Base-by-base conservation (phyloP, 768 basidiomycete species). In the Tylopilus rubrobrunneus region DNA sequence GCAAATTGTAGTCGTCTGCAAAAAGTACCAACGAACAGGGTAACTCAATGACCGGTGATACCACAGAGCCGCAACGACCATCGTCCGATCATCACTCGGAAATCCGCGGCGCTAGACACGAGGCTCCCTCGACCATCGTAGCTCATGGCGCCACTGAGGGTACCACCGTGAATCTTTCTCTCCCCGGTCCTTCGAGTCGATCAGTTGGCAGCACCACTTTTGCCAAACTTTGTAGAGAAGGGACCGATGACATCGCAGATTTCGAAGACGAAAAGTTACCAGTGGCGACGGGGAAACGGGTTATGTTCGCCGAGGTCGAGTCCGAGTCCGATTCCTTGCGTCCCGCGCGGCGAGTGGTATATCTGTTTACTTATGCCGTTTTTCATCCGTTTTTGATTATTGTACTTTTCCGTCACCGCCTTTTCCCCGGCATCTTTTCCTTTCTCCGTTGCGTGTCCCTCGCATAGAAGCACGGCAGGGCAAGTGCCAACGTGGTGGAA, bases 281-380 rank as follows among this genome's bases (percentile, higher is more conserved):
- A 31, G 56, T 59, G 51, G 55, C 55, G 31, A 62, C 58, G 55
- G 61, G 57, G 48, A 64, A 69, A 56, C 58, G 69, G 7, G 61
- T 55, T 39, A 45, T 57, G 56, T 59, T 64, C 51, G 44, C 62
- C 51, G 64, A 61, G 7, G 51, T 48, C 48, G 62, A 66, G 36
- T 31, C 8, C 31, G 55, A 52, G 31, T 31, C 31, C 14, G 70
- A 56, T 36, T 39, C 57, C 14, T 51, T 48, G 48, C 65, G 68
- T 19, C 70, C 70, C 19, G 41, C 60, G 40, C 67, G 68, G 49
- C 62, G 68, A 52, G 55, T 48, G 60, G 68, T 70, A 45, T 56
- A 55, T 52, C 43, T 31, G 3, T 51, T 47, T 17, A 15, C 9
- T 47, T 27, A n/a, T 49, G 34, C 9, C 27, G 34, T 27, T 27